Evolutionary conservation across 768 basidiomycete species (phyloP).

Genomic region (Mycena polygramma): DNA sequence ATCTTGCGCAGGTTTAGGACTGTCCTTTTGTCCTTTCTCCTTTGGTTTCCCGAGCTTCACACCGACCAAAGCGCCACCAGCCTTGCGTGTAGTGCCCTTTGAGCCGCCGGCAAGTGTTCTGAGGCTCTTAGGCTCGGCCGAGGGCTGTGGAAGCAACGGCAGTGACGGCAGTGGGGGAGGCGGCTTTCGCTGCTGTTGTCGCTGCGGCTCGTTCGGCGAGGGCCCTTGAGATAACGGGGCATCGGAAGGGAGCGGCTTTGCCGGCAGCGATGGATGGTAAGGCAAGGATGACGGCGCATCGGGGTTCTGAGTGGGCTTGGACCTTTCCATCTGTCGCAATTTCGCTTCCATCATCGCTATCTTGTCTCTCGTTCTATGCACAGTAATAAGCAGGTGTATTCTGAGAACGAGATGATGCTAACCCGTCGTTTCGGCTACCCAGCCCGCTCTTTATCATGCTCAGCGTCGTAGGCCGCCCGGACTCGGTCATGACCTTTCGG

Average conservation of each 20-base stretch:
- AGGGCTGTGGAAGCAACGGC: slow-evolving; percentile 39
- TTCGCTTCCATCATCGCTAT: slow-evolving; percentile 98
- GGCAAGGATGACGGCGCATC: slow-evolving; percentile 32
- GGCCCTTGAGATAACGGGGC: slow-evolving; percentile 1
- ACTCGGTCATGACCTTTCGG: slow-evolving; percentile 65
- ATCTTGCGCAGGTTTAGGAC: neutral
- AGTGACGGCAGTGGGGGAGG: slow-evolving; percentile 28
- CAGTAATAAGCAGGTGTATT: slow-evolving; percentile 18
- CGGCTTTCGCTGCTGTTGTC: slow-evolving; percentile 20
- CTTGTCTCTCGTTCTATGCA: slow-evolving; percentile 81
- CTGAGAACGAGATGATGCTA: neutral
- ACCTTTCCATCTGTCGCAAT: slow-evolving; percentile 79
- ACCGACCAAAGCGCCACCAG: slow-evolving; percentile 49
- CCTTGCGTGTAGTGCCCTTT: slow-evolving; percentile 24
- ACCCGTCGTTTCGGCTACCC: slow-evolving; percentile 66
- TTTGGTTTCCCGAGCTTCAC: slow-evolving; percentile 57
- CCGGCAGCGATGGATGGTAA: slow-evolving; percentile 56
- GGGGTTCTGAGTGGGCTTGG: slow-evolving; percentile 43
- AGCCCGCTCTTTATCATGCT: slow-evolving; percentile 86
- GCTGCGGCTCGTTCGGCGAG: slow-evolving; percentile 30
- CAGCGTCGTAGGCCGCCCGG: slow-evolving; percentile 83
- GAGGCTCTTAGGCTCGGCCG: slow-evolving; percentile 19
- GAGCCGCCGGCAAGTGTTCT: slow-evolving; percentile 11
- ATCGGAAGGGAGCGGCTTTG: slow-evolving; percentile 54
- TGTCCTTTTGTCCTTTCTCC: slow-evolving; percentile 41